Base-by-base conservation (phyloP, 176 grass and related monocot genomes). In the Pontederia crassipes region DNA sequence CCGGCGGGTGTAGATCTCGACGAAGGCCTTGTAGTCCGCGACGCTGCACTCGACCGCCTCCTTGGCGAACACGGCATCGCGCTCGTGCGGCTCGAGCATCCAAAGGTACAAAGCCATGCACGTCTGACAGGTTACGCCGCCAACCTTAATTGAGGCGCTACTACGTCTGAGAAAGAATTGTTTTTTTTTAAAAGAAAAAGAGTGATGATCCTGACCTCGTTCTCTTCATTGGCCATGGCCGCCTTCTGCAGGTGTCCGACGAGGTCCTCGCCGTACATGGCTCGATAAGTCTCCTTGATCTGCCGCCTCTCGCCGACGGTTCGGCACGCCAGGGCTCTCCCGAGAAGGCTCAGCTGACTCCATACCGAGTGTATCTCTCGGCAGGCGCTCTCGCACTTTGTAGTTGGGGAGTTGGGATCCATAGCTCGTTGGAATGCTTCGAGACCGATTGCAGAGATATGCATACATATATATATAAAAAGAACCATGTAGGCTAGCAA, bases 1-100 rank as follows among this genome's bases (percentile, higher is more conserved):
- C 71, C 81, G 79, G 28, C 81, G 79, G 10, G 84, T 91, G 79
- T 91, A 91, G 72, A 91, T 82, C 87, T 97, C 92, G 13, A 91
- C 28, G 8, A 97, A 79, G 54, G 56, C 49, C 24, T 57, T 57
- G 84, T 83, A 85, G 11, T 85, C 81, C 11, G 73, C 32, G 2
- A 58, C 28, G 28, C 79, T 83, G 18, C 67, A 4, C 71, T 82
- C 76, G 2, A 91, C 29, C 45, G 83, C 83, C 53, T 85, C 78
- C 58, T 59, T 69, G 15, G 75, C 87, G 67, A 90, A 66, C 16
- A 80, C 53, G 27, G 84, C 84, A 54, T 97, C 93, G n/a, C 84
- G 81, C 28, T 91, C 76, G 4, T 85, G 68, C 15, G 81, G 84
- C 10, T 91, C 84, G 2, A 91, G 79, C 84, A 87, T 76, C 93